Evolutionary conservation across 1,284 basidiomycete genomes (phyloP).

Genomic region (Ceratobasidium sp.): DNA sequence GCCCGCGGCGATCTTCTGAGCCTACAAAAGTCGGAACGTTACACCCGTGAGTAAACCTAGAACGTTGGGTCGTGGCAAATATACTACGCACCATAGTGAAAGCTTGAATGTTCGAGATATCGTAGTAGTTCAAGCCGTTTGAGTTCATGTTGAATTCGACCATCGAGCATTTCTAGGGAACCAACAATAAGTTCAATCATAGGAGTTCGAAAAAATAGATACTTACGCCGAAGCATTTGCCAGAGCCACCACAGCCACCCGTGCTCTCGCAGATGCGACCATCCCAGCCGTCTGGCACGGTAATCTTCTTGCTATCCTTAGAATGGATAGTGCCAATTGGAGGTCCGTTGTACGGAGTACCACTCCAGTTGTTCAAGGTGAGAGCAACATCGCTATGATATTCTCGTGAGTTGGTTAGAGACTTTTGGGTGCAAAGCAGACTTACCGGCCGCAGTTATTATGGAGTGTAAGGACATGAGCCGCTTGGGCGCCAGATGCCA

Average conservation of each 20-base stretch:
- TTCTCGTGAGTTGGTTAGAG: too few relatives aligned
- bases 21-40: not conserved
- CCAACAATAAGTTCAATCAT: not conserved
- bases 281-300: slow-evolving; percentile 42
- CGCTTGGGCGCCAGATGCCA: slow-evolving; percentile 7
- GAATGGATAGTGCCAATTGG: not conserved
- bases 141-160: slow-evolving; percentile 42
- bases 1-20: not conserved
- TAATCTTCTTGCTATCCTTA: not conserved
- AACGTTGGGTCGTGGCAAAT: too few relatives aligned
- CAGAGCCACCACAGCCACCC: slow-evolving; percentile 43
- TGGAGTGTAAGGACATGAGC: slow-evolving; percentile 7
- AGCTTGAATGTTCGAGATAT: slow-evolving; percentile 47
- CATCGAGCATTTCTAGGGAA: slow-evolving; percentile 28
- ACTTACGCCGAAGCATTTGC: slow-evolving; percentile 43
- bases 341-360: slow-evolving; percentile 7
- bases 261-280: slow-evolving; percentile 45
- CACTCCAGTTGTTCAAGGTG: slow-evolving; percentile 1
- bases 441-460: slow-evolving; percentile 32
- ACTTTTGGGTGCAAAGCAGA: not conserved
- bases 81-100: slow-evolving; percentile 44
- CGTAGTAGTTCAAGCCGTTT: slow-evolving; percentile 42
- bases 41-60: not conserved
- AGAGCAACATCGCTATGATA: slow-evolving; percentile 1
- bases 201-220: too few relatives aligned